phyloP scores from a whole-genome alignment of 1,139 yeast species.

The Diutina sp. region DNA sequence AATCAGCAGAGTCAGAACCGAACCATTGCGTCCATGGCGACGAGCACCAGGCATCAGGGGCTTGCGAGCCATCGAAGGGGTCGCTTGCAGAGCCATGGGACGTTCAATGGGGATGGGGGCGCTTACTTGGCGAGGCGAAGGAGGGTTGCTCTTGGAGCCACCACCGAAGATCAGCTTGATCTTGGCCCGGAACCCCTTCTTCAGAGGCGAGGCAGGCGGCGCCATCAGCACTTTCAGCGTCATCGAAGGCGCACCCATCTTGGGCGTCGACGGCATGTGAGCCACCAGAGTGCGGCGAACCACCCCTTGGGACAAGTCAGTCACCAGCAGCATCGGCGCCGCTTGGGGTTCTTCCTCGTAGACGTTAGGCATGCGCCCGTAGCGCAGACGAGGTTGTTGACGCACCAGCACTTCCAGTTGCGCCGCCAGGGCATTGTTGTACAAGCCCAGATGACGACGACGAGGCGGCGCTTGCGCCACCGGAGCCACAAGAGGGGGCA shows the following conservation, averaged over 20 bases:
- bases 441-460: neutral
- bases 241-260: neutral
- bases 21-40: neutral
- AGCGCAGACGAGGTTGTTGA: neutral
- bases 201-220: neutral
- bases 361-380: neutral
- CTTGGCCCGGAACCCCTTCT: constrained; percentile 1
- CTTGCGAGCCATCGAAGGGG: neutral
- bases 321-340: neutral
- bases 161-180: neutral
- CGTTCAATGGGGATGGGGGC: neutral
- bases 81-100: neutral
- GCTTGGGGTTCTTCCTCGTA: neutral
- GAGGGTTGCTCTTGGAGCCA: neutral
- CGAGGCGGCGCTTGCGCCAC: neutral
- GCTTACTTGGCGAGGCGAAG: neutral
- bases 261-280: neutral
- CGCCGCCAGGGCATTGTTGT: neutral
- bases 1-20: neutral
- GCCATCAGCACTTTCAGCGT: neutral
- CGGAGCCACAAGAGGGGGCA: neutral
- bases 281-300: neutral
- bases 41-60: constrained; percentile 2
- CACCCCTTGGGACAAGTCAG: neutral
- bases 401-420: neutral